These are phyloP conservation scores for Peribolospora kevripleyi DNA, from an alignment of 768 basidiomycete species.

Conservation along the genomic window DNA sequence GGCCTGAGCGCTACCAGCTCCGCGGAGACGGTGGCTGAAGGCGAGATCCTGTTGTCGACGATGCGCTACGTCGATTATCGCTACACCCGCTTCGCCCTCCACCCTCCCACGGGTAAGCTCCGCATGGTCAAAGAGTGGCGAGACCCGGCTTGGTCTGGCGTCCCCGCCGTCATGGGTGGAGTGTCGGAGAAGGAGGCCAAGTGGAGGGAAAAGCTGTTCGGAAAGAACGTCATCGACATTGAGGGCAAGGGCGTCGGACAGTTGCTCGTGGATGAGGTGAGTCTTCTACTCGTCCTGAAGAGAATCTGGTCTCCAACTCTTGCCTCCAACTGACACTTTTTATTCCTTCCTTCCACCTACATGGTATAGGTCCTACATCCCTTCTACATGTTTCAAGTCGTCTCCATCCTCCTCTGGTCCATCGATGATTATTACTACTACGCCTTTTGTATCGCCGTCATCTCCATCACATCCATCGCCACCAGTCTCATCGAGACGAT, in stretches of 20 bases:
- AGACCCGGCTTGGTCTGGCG: constrained; percentile 44
- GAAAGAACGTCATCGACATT: constrained; percentile 66
- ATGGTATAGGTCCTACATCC: constrained; percentile 59
- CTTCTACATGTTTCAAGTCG: constrained; percentile 95
- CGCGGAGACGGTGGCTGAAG: constrained; percentile 1
- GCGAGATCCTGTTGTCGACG: constrained; percentile 20
- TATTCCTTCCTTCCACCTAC: not conserved
- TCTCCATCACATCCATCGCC: constrained; percentile 56
- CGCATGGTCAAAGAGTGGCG: constrained; percentile 77
- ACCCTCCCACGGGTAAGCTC: constrained; percentile 61
- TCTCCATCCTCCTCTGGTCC: constrained; percentile 80
- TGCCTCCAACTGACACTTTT: not conserved
- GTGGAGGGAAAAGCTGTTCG: constrained; percentile 54
- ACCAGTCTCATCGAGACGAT: constrained; percentile 69
- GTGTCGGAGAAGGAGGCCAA: constrained; percentile 30
- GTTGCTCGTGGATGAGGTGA: constrained; percentile 70
- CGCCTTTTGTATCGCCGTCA: constrained; percentile 84
- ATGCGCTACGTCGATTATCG: constrained; percentile 67
- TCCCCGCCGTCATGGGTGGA: constrained; percentile 40
- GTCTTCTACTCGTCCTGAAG: constrained; percentile 9
- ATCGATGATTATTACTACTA: constrained; percentile 86
- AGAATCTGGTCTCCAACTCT: not conserved
- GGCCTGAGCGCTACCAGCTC: not conserved
- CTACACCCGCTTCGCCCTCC: constrained; percentile 69
- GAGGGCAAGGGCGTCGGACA: constrained; percentile 55